Conservation (phyloP, 495 filamentous ascomycete species). For the Aspergillus funiculosus region DNA sequence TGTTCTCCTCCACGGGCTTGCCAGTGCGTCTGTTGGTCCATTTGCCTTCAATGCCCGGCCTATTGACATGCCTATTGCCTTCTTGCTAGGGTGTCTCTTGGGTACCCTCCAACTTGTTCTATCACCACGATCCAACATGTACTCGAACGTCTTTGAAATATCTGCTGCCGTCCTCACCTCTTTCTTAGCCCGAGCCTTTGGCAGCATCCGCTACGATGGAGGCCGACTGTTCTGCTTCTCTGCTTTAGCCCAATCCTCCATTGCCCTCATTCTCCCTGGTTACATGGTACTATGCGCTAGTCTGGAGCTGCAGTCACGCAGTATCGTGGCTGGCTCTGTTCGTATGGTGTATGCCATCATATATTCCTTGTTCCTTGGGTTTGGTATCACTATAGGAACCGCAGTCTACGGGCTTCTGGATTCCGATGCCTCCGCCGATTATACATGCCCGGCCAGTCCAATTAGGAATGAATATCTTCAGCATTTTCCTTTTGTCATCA, state of each 20-base stretch:
- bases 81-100: conserved; percentile 76
- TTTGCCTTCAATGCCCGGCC: conserved; percentile 85
- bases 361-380: conserved; percentile 93
- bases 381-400: conserved; percentile 91
- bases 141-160: conserved; percentile 86
- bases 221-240: conserved; percentile 85
- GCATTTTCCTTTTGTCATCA: conserved; percentile 66
- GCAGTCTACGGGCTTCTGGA: conserved; percentile 83
- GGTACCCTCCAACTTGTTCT: conserved; percentile 77
- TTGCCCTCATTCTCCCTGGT: conserved; percentile 87
- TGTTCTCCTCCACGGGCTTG: conserved; percentile 80
- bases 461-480: conserved; percentile 45
- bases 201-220: conserved; percentile 57
- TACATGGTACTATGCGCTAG: conserved; percentile 78
- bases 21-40: conserved; percentile 72
- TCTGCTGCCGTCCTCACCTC: conserved; percentile 79
- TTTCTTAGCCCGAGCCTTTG: conserved; percentile 84
- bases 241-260: conserved; percentile 81
- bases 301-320: conserved; percentile 80
- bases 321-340: conserved; percentile 83
- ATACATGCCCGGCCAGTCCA: conserved; percentile 56
- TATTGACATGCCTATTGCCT: conserved; percentile 84
- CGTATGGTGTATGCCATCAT: conserved; percentile 96
- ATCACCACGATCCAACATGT: conserved; percentile 70
- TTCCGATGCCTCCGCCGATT: conserved; percentile 62